A percentile compares a stretch with the other conserved stretches of the same genome.
Conservation (phyloP, 169 alveolate genomes). For the Ichthyophthirius multifiliis region DNA sequence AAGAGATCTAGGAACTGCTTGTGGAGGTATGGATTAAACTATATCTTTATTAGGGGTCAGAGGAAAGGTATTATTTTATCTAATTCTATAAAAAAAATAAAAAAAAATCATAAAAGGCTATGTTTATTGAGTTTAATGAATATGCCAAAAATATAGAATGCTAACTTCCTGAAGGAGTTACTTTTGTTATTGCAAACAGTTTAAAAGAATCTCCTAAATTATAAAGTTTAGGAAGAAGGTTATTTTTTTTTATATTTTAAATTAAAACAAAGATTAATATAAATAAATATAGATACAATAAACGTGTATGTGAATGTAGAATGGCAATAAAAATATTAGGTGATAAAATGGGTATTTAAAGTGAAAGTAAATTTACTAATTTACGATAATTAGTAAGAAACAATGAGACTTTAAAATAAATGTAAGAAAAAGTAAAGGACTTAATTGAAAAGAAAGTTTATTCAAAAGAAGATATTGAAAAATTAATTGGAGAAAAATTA, state of each 20-base stretch:
- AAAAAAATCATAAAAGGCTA: constrained; percentile 34
- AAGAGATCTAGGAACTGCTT: constrained; percentile 75
- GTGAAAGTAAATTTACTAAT: not conserved
- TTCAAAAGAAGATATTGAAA: not conserved
- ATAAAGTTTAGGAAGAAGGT: constrained; percentile 46
- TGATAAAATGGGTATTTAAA: not conserved
- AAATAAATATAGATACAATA: constrained; percentile 47
- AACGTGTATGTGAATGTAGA: constrained; percentile 79
- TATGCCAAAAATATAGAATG: constrained; percentile 37
- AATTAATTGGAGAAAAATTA: constrained; percentile 1
- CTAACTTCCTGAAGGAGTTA: constrained; percentile 51
- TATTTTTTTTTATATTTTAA: not conserved
- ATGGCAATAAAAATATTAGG: constrained; percentile 41
- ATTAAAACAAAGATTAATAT: not conserved
- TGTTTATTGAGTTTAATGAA: constrained; percentile 70
- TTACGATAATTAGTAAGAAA: constrained; percentile 7
- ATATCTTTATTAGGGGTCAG: constrained; percentile 62
- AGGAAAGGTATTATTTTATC: constrained; percentile 10
- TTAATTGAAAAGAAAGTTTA: constrained; percentile 2
- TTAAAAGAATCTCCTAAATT: constrained; percentile 60
- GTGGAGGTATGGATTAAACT: constrained; percentile 86
- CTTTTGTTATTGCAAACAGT: constrained; percentile 71
- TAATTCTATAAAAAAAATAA: not conserved
- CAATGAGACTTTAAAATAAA: constrained; percentile 16
- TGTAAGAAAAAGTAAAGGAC: constrained; percentile 9